phyloP scores from a whole-genome alignment of 164 flowering plant genomes.

The Akebia trifoliata region DNA sequence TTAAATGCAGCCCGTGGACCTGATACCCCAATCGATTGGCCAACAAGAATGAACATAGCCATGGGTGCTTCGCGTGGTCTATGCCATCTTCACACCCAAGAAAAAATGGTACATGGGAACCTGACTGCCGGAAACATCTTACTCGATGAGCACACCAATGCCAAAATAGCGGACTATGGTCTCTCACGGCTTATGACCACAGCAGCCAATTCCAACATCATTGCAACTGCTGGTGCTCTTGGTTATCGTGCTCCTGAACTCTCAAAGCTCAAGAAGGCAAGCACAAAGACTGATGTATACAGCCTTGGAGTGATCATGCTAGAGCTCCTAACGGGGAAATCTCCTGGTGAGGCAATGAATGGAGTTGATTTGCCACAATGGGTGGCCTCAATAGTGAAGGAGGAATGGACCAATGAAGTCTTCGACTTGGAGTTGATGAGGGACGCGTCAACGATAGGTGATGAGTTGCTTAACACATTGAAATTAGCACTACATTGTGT shows the following conservation, averaged over 20 bases:
- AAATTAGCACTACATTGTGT: slow-evolving; percentile 89
- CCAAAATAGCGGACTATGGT: slow-evolving; percentile 82
- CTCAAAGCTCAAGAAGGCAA: slow-evolving; percentile 64
- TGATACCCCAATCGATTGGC: slow-evolving; percentile 63
- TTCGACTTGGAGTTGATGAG: slow-evolving; percentile 88
- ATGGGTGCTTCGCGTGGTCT: slow-evolving; percentile 65
- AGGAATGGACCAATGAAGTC: slow-evolving; percentile 98
- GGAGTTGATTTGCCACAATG: slow-evolving; percentile 91
- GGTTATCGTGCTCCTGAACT: slow-evolving; percentile 97
- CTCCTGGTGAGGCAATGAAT: slow-evolving; percentile 72
- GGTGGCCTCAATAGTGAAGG: slow-evolving; percentile 94
- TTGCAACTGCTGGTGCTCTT: slow-evolving; percentile 71
- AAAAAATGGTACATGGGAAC: slow-evolving; percentile 76
- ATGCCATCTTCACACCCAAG: slow-evolving; percentile 57
- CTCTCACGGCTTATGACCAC: slow-evolving; percentile 74
- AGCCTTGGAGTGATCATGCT: slow-evolving; percentile 92
- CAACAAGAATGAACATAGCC: slow-evolving; percentile 83
- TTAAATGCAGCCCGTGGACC: slow-evolving; percentile 75
- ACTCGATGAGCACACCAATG: slow-evolving; percentile 60
- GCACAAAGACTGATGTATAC: slow-evolving; percentile 76
- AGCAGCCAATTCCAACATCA: slow-evolving; percentile 56
- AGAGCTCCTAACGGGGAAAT: slow-evolving; percentile 91
- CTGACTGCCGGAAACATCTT: slow-evolving; percentile 78
- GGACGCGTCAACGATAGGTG: slow-evolving; percentile 49
- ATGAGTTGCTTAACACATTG: slow-evolving; percentile 80